Conservation (phyloP, 352 stramenopile genomes). For the Pythium chondricola region DNA sequence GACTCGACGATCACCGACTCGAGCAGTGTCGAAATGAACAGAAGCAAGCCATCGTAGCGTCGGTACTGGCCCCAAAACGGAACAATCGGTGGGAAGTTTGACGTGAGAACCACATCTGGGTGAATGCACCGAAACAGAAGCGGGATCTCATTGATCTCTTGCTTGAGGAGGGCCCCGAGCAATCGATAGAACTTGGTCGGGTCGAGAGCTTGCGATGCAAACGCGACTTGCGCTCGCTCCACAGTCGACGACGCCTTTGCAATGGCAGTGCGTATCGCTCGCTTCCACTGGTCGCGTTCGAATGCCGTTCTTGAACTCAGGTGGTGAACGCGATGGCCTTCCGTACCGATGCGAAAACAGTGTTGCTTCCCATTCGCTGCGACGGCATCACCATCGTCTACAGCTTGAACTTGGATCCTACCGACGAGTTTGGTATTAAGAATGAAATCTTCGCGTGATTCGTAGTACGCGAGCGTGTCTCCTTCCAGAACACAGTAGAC, state of each 20-base stretch:
- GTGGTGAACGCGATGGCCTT: constrained; percentile 64
- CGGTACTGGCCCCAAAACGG: constrained; percentile 83
- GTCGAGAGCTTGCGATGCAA: constrained; percentile 67
- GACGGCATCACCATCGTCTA: constrained; percentile 43
- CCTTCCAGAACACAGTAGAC: constrained; percentile 77
- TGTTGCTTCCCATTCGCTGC: constrained; percentile 47
- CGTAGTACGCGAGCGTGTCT: constrained; percentile 71
- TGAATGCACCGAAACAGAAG: constrained; percentile 76
- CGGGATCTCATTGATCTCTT: constrained; percentile 71
- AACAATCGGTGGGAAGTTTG: constrained; percentile 81
- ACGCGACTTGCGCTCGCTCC: constrained; percentile 37
- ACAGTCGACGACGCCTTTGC: constrained; percentile 19
- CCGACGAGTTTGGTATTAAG: constrained; percentile 72
- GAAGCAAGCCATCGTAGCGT: constrained; percentile 68
- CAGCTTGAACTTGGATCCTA: constrained; percentile 56
- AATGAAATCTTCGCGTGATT: constrained; percentile 80
- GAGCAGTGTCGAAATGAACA: constrained; percentile 79
- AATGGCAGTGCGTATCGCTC: constrained; percentile 66
- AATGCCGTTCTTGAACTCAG: constrained; percentile 70
- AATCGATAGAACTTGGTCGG: constrained; percentile 70
- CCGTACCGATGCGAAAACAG: constrained; percentile 56
- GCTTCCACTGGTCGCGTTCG: constrained; percentile 80
- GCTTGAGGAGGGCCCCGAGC: constrained; percentile 47
- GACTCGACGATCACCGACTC: constrained; percentile 69
- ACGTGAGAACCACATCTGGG: constrained; percentile 69